Percentiles rank a stretch among this genome's conserved stretches.
Evolutionary conservation across 208 protist genomes (phyloP).

Genomic region (Leptomonas pyrrhocoris): DNA sequence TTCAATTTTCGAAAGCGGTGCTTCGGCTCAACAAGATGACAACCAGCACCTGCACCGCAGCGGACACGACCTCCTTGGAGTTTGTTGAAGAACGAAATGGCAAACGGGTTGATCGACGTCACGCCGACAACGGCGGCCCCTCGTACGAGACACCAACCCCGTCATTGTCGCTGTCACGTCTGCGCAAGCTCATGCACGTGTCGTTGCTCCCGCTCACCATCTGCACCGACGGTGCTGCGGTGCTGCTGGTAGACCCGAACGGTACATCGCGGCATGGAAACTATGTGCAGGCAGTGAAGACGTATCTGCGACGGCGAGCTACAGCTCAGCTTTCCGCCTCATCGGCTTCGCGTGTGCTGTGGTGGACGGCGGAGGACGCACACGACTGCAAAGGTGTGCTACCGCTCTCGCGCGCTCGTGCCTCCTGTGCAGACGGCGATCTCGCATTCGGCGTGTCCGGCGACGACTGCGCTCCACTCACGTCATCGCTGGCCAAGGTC

Average conservation of each 20-base stretch:
- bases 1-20: conserved; percentile 7
- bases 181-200: conserved; percentile 14
- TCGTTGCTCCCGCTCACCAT: conserved; percentile 25
- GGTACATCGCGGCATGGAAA: conserved; percentile 51
- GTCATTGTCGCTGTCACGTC: too few species aligned
- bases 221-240: conserved; percentile 31
- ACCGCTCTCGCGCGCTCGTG: conserved; percentile 9
- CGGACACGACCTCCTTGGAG: neutral
- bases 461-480: too few species aligned
- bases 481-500: too few species aligned
- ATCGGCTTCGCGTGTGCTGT: conserved; percentile 6
- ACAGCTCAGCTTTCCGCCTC: neutral
- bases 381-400: neutral
- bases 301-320: neutral
- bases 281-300: conserved; percentile 29
- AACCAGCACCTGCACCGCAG: neutral
- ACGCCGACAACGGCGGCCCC: too few species aligned
- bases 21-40: conserved; percentile 14
- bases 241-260: conserved; percentile 38
- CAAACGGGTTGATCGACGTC: too few species aligned
- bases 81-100: too few species aligned
- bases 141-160: too few species aligned
- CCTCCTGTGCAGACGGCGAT: neutral
- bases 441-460: too few species aligned
- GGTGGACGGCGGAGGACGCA: conserved; percentile 23